Evolutionary conservation across 305 asterid species (phyloP).

Genomic region (Euphrasia arctica): DNA sequence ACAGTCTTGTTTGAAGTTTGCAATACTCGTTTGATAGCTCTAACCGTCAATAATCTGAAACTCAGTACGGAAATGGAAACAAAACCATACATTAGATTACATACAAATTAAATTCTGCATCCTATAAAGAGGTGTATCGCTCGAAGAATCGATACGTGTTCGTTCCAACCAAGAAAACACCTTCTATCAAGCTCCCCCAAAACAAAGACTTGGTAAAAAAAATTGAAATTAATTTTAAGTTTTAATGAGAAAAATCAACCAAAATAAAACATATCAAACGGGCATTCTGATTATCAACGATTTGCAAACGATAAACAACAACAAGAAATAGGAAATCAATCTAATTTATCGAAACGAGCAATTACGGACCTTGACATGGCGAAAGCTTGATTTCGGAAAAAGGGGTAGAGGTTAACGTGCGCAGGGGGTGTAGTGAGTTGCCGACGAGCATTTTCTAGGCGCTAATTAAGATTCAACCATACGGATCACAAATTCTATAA

Average conservation of each 20-base stretch:
- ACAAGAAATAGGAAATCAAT: neutral
- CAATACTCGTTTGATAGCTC: conserved; percentile 43
- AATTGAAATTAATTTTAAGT: neutral
- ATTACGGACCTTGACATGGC: conserved; percentile 44
- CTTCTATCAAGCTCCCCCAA: conserved; percentile 10
- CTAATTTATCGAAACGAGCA: neutral
- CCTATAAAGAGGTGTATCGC: neutral
- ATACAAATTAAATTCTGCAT: conserved; percentile 1
- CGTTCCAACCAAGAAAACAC: neutral
- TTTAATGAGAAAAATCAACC: neutral
- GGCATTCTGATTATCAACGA: neutral
- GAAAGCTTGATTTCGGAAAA: conserved; percentile 26
- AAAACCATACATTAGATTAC: conserved; percentile 11
- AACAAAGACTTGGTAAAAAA: conserved; percentile 2
- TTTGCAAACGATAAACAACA: neutral
- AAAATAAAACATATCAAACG: neutral
- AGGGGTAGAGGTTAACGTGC: conserved; percentile 22
- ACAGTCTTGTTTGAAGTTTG: conserved; percentile 30
- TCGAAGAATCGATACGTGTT: neutral
- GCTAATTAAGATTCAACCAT: conserved; percentile 32
- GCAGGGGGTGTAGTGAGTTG: conserved; percentile 27
- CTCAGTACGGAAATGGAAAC: conserved; percentile 27
- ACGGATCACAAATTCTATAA: conserved; percentile 28
- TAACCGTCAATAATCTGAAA: conserved; percentile 58
- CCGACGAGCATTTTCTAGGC: conserved; percentile 40